Percentiles rank a stretch among this genome's conserved stretches.
Evolutionary conservation across 371 early-diverging fungal genomes (phyloP).

Genomic region (Gilbertella persicaria): DNA sequence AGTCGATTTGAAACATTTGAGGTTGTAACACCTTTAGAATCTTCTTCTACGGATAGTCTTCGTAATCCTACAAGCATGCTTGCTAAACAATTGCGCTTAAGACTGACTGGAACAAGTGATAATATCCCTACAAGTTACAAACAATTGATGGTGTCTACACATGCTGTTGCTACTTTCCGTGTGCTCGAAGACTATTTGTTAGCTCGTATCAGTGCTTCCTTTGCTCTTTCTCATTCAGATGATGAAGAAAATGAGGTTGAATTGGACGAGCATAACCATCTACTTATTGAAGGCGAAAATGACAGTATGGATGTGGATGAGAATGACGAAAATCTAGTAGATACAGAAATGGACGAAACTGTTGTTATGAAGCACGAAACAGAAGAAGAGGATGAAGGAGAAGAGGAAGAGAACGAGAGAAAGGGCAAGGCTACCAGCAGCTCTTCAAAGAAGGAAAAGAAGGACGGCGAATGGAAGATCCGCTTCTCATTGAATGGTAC

Average conservation of each 20-base stretch:
- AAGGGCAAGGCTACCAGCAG: neutral
- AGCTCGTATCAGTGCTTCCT: slow-evolving; percentile 13
- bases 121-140: slow-evolving; percentile 60
- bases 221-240: slow-evolving; percentile 1
- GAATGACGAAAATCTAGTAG: slow-evolving; percentile 14
- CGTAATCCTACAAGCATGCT: slow-evolving; percentile 74
- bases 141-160: slow-evolving; percentile 73
- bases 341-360: slow-evolving; percentile 12
- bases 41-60: slow-evolving; percentile 32
- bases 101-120: slow-evolving; percentile 55
- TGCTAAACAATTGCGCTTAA: slow-evolving; percentile 72
- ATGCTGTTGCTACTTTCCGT: slow-evolving; percentile 83
- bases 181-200: slow-evolving; percentile 66
- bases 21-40: slow-evolving; percentile 54
- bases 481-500: slow-evolving; percentile 53
- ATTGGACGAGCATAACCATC: slow-evolving; percentile 35
- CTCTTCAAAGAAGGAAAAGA: slow-evolving; percentile 6
- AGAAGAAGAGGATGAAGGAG: slow-evolving; percentile 9
- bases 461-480: slow-evolving; percentile 52
- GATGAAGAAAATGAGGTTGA: slow-evolving; percentile 24
- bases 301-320: slow-evolving; percentile 31
- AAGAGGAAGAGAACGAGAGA: neutral
- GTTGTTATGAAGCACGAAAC: slow-evolving; percentile 14
- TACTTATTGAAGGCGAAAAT: slow-evolving; percentile 24
- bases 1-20: slow-evolving; percentile 75